phyloP scores from a whole-genome alignment of 2,329 filamentous ascomycete genomes.

The Neospermospora avenae region DNA sequence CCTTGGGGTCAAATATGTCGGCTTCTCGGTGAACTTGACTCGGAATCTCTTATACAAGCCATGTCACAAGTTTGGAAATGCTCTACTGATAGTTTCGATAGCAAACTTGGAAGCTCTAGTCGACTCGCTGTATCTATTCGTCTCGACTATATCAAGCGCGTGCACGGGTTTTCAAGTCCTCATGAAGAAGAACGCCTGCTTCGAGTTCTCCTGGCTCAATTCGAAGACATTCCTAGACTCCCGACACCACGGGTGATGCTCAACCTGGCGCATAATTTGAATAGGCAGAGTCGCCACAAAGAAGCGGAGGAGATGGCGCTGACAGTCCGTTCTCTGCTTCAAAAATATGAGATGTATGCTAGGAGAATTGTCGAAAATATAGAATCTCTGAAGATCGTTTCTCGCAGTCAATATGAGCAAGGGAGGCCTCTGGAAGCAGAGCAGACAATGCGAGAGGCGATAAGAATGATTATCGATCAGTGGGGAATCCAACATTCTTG shows the following conservation, averaged over 20 bases:
- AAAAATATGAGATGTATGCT: slow-evolving; percentile 22
- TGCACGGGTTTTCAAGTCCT: slow-evolving; percentile 9
- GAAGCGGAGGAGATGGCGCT: slow-evolving; percentile 19
- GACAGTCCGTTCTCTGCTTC: slow-evolving; percentile 16
- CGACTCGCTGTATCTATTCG: slow-evolving; percentile 12
- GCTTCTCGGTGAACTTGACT: slow-evolving; percentile 14
- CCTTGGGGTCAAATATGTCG: slow-evolving; percentile 19
- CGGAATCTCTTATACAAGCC: slow-evolving; percentile 13
- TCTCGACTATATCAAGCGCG: slow-evolving; percentile 17
- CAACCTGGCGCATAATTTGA: slow-evolving; percentile 22
- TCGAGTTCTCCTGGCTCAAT: slow-evolving; percentile 17
- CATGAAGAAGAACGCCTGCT: slow-evolving; percentile 19
- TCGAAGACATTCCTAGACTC: slow-evolving; percentile 1
- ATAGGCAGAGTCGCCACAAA: slow-evolving; percentile 18
- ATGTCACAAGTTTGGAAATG: slow-evolving; percentile 19
- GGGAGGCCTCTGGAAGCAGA: slow-evolving; percentile 22
- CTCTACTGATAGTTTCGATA: slow-evolving; percentile 16
- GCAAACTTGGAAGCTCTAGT: slow-evolving; percentile 13
- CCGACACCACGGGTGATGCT: slow-evolving; percentile 10
- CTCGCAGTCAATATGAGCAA: slow-evolving; percentile 23
- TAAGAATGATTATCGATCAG: slow-evolving; percentile 15
- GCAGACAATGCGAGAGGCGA: slow-evolving; percentile 22
- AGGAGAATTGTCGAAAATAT: slow-evolving; percentile 21
- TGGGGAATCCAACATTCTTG: slow-evolving; percentile 20
- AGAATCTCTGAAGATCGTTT: slow-evolving; percentile 22